phyloP scores from a whole-genome alignment of 345 rosid species.

The Cardamine chenopodiifolia region DNA sequence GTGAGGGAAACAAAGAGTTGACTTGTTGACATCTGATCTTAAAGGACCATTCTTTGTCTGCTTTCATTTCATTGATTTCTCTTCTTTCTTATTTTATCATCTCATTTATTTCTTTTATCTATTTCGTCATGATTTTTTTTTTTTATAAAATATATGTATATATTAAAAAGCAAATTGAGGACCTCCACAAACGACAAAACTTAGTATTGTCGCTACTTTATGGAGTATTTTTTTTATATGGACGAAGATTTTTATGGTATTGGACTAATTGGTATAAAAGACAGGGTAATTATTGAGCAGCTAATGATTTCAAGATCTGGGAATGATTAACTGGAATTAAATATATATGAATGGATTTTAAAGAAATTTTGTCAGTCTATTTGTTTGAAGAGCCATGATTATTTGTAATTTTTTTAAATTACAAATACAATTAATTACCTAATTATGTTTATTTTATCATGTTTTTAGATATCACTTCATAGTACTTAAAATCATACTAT shows the following conservation, averaged over 20 bases:
- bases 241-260: conserved; percentile 31
- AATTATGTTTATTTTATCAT: too few relatives aligned
- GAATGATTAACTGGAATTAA: conserved; percentile 1
- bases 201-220: not conserved
- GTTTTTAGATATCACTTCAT: too few relatives aligned
- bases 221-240: not conserved
- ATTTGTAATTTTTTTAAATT: too few relatives aligned
- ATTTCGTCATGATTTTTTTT: conserved; percentile 4
- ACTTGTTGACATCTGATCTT: conserved; percentile 38
- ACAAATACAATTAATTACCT: too few relatives aligned
- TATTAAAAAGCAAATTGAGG: conserved; percentile 8
- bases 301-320: conserved; percentile 23
- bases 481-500: too few relatives aligned
- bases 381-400: not conserved
- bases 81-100: not conserved
- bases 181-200: conserved; percentile 38
- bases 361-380: not conserved
- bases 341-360: not conserved
- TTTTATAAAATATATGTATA: not conserved
- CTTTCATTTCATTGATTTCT: not conserved
- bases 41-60: conserved; percentile 28
- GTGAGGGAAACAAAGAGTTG: conserved; percentile 32
- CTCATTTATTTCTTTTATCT: not conserved
- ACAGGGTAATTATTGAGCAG: conserved; percentile 17
- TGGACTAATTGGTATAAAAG: conserved; percentile 1